phyloP scores from a whole-genome alignment of 1,139 yeast species.

The Lodderomyces parapsilosis region DNA sequence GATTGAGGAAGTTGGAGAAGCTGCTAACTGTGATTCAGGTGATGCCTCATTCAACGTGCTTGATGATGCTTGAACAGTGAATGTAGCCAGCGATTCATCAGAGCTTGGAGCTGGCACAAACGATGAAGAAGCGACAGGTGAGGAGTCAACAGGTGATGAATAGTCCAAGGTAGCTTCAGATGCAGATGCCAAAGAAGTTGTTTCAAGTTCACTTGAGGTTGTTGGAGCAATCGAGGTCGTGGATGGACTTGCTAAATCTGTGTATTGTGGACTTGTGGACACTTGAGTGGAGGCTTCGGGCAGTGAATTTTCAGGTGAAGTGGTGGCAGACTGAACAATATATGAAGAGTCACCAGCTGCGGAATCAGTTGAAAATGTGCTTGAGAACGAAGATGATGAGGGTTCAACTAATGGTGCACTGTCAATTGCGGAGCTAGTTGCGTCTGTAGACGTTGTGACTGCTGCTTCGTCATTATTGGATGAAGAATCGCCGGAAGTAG shows the following conservation, averaged over 20 bases:
- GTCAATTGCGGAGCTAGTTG: background rate
- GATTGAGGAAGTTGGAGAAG: constrained; percentile 2
- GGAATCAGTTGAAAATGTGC: background rate
- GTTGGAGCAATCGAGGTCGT: background rate
- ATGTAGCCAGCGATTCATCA: constrained; percentile 6
- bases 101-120: constrained; percentile 2
- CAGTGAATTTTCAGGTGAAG: background rate
- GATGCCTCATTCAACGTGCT: constrained; percentile 11
- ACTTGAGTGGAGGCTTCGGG: background rate
- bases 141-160: constrained; percentile 1
- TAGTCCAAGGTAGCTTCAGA: constrained; percentile 5
- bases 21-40: constrained; percentile 7
- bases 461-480: background rate
- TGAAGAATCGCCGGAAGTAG: background rate
- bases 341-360: background rate
- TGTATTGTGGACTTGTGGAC: background rate
- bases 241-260: background rate
- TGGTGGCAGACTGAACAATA: background rate
- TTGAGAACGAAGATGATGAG: background rate
- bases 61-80: constrained; percentile 6
- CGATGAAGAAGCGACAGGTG: background rate
- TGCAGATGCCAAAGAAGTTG: constrained; percentile 1
- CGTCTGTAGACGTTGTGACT: background rate
- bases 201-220: background rate
- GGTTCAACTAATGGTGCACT: background rate